A percentile compares a stretch with the other conserved stretches of the same genome.
These are phyloP conservation scores for Sarocladium kiliense DNA, from an alignment of 2,329 filamentous ascomycete species.

Conservation along the genomic window DNA sequence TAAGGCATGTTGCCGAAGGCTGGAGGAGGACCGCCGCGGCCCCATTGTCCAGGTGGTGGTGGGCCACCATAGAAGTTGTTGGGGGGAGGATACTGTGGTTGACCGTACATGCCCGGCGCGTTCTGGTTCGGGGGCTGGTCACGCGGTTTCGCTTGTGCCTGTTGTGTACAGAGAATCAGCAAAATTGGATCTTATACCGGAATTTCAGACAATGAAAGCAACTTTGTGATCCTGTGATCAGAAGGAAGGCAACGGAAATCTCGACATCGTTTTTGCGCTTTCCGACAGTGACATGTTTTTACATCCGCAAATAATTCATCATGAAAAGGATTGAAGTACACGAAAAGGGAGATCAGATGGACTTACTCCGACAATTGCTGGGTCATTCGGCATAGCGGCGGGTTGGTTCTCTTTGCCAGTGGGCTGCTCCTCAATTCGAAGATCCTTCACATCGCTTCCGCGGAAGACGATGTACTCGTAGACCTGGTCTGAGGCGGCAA, in stretches of 20 bases:
- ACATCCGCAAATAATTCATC: conserved; percentile 99
- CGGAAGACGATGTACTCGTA: conserved; percentile 99
- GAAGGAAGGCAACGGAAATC: conserved; percentile 99
- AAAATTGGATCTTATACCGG: too few species aligned
- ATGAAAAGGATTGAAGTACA: conserved; percentile 33
- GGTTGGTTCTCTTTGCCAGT: conserved; percentile 69
- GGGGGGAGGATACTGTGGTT: conserved; percentile 35
- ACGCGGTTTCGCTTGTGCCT: conserved; percentile 4
- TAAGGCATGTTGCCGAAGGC: conserved; percentile 72
- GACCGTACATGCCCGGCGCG: conserved; percentile 29
- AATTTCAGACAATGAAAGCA: conserved; percentile 13
- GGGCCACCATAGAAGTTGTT: conserved; percentile 43
- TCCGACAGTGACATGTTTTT: conserved; percentile 75
- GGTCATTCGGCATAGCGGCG: conserved; percentile 82
- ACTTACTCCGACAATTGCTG: conserved; percentile 96
- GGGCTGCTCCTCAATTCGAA: conserved; percentile 83
- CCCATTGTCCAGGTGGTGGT: conserved; percentile 50
- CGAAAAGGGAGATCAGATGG: conserved; percentile 9
- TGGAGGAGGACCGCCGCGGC: conserved; percentile 55
- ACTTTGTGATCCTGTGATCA: conserved; percentile 49
- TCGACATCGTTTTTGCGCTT: conserved; percentile 97
- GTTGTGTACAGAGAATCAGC: too few species aligned
- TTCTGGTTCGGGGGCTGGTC: conserved; percentile 18
- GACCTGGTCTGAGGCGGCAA: conserved; percentile 76
- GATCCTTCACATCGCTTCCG: conserved; percentile 96